These are phyloP conservation scores for Nitzschia sp. DNA, from an alignment of 108 stramenopile species.

Conservation along the genomic window DNA sequence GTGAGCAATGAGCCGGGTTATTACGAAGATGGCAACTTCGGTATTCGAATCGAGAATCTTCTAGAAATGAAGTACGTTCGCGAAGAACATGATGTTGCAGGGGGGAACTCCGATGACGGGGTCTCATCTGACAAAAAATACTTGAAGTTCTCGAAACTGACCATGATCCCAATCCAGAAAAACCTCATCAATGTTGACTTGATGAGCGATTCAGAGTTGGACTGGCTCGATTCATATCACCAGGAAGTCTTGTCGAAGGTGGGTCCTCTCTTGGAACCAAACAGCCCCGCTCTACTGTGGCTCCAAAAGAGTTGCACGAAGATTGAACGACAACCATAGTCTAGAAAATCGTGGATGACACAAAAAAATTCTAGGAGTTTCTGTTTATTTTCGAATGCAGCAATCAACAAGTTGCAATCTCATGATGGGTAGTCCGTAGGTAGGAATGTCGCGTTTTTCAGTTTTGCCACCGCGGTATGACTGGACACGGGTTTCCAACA, in stretches of 20 bases:
- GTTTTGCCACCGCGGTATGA: conserved; percentile 4
- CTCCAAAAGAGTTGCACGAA: conserved; percentile 69
- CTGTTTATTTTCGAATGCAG: conserved; percentile 14
- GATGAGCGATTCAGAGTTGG: conserved; percentile 71
- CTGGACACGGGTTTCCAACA: conserved; percentile 44
- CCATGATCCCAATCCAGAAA: conserved; percentile 89
- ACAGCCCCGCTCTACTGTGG: conserved; percentile 75
- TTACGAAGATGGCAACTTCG: conserved; percentile 92
- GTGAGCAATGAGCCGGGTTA: conserved; percentile 97
- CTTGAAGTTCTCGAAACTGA: conserved; percentile 77
- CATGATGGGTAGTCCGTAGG: conserved; percentile 60
- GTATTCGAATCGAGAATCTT: conserved; percentile 94
- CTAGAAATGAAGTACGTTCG: conserved; percentile 67
- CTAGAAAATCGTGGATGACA: neutral
- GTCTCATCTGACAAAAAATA: conserved; percentile 59
- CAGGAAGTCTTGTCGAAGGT: conserved; percentile 73
- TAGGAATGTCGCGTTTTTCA: conserved; percentile 39
- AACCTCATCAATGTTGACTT: conserved; percentile 74
- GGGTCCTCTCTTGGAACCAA: conserved; percentile 65
- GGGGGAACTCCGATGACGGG: conserved; percentile 24
- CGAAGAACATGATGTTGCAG: conserved; percentile 21
- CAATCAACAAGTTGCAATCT: conserved; percentile 73
- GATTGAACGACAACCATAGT: conserved; percentile 46
- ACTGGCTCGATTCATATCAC: conserved; percentile 90
- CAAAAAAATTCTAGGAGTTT: neutral